phyloP scores from a whole-genome alignment of 805 yeast species.

The Wickerhamiella dianesei region DNA sequence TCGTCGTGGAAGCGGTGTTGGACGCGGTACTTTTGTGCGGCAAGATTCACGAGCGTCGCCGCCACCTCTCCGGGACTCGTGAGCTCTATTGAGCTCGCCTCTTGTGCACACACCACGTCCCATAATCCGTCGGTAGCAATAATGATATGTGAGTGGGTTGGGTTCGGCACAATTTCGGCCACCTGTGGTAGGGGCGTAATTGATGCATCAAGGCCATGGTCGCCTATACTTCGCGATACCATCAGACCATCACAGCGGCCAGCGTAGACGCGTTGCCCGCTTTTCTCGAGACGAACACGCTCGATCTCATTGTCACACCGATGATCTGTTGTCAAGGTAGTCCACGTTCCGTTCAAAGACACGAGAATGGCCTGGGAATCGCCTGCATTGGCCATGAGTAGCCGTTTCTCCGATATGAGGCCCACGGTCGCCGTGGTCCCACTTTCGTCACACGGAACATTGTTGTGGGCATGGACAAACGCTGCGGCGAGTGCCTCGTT shows the following conservation, averaged over 20 bases:
- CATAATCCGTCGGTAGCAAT: constrained; percentile 83
- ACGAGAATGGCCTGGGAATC: constrained; percentile 10
- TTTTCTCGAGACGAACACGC: constrained; percentile 3
- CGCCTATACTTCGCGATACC: constrained; percentile 73
- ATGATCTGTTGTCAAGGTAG: constrained; percentile 10
- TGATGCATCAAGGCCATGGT: constrained; percentile 53
- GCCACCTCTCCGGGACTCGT: constrained; percentile 9
- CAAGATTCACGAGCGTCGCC: constrained; percentile 8
- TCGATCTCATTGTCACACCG: constrained; percentile 4
- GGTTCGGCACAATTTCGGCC: constrained; percentile 47
- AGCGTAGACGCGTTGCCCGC: not conserved
- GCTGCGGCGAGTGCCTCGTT: constrained; percentile 3
- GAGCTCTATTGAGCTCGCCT: constrained; percentile 41
- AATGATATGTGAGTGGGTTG: constrained; percentile 54
- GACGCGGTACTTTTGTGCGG: constrained; percentile 5
- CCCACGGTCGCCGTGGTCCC: constrained; percentile 15
- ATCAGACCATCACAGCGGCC: constrained; percentile 61
- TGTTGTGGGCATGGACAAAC: constrained; percentile 4
- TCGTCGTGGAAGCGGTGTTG: constrained; percentile 11
- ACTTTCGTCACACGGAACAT: constrained; percentile 3
- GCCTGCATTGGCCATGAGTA: constrained; percentile 13
- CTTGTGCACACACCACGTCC: constrained; percentile 68
- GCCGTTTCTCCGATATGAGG: not conserved
- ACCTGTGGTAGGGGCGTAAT: constrained; percentile 55
- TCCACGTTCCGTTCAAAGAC: constrained; percentile 1